Conservation (phyloP, 2,329 filamentous ascomycete genomes). For the Verticillium longisporum region DNA sequence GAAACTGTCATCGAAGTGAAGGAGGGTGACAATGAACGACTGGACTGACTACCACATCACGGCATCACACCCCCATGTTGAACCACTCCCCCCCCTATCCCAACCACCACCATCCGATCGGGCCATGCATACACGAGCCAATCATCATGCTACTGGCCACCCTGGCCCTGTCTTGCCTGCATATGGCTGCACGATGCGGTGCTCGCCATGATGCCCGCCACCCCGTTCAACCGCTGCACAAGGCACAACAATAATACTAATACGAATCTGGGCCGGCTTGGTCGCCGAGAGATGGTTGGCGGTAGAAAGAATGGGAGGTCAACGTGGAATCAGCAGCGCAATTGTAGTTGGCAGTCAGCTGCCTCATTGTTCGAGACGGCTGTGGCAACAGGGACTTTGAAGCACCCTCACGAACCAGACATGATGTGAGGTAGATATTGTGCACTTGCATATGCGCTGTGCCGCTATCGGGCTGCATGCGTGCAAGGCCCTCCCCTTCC, state of each 20-base stretch:
- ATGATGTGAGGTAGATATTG: neutral
- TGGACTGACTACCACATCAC: neutral
- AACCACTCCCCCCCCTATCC: neutral
- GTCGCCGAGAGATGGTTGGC: too few species aligned
- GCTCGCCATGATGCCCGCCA: neutral
- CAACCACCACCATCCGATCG: constrained; percentile 14
- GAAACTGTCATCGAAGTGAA: neutral
- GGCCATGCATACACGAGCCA: constrained; percentile 12
- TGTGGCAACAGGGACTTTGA: too few species aligned
- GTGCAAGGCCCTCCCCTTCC: neutral
- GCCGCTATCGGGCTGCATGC: neutral
- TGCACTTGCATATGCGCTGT: neutral
- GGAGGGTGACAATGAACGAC: neutral
- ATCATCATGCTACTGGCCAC: constrained; percentile 9
- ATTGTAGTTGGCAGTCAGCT: too few species aligned
- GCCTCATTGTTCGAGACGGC: too few species aligned
- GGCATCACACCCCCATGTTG: neutral
- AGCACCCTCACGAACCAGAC: too few species aligned
- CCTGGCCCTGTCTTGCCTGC: constrained; percentile 2
- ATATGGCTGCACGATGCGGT: constrained; percentile 1
- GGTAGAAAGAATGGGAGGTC: too few species aligned
- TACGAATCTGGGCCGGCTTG: neutral
- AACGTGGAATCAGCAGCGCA: too few species aligned
- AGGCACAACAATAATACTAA: neutral
- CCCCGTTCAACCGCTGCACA: neutral